Percentiles rank a stretch among this genome's conserved stretches.
Conservation (phyloP, 139 green algal species). For the Gonium pectorale region DNA sequence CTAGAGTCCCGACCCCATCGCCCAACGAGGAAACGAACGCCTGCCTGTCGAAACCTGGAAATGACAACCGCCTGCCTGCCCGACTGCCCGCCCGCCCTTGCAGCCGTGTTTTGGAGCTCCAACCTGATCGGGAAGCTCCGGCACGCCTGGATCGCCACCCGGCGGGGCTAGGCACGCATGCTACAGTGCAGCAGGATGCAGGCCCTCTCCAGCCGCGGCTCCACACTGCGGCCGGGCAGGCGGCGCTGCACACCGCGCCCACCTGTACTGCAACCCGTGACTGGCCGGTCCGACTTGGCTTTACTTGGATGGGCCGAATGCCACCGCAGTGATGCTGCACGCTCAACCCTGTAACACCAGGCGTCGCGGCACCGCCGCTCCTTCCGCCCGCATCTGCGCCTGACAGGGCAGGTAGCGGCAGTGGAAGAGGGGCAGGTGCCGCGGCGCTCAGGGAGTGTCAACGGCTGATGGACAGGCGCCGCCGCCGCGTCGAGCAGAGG, state of each 20-base stretch:
- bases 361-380: no score
- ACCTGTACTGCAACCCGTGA: neutral
- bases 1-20: no score
- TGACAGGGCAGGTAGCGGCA: no score
- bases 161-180: neutral
- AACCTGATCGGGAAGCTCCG: constrained; percentile 17
- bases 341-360: constrained; percentile 1
- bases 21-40: no score
- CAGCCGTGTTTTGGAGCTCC: constrained; percentile 40
- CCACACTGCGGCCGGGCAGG: neutral
- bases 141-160: neutral
- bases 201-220: neutral
- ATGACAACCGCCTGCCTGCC: no score
- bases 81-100: no score
- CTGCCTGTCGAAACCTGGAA: no score
- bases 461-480: no score
- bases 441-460: no score
- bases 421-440: no score
- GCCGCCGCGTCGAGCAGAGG: no score
- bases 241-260: neutral
- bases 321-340: neutral
- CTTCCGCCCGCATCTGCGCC: no score
- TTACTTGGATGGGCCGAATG: neutral
- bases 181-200: neutral
- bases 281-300: neutral